phyloP scores from a whole-genome alignment of 2,329 filamentous ascomycete genomes.

The Westerdykella sp. region DNA sequence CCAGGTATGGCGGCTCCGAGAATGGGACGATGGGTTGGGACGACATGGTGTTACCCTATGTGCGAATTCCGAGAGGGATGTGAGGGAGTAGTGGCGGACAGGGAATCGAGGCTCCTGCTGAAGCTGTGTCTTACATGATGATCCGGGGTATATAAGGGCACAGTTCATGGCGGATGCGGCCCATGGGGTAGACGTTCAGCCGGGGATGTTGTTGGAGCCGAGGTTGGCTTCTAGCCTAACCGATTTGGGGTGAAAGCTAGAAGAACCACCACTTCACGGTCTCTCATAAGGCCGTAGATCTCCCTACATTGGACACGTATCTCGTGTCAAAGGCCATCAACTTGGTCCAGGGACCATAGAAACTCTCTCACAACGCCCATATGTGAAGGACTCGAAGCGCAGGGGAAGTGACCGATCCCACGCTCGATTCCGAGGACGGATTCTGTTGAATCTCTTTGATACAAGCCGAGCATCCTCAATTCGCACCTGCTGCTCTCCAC shows the following conservation, averaged over 20 bases:
- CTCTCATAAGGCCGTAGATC: not conserved
- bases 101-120: slow-evolving; percentile 1
- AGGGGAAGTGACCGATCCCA: no score
- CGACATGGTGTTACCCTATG: slow-evolving; percentile 18
- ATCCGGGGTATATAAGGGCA: slow-evolving; percentile 5
- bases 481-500: no score
- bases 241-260: not conserved
- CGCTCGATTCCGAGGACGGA: no score
- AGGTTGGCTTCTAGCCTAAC: not conserved
- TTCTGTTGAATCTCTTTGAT: no score
- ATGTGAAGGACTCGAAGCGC: no score
- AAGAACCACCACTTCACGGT: not conserved
- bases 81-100: not conserved
- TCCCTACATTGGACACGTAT: no score
- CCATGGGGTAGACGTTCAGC: not conserved
- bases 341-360: no score
- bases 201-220: not conserved
- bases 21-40: slow-evolving; percentile 51
- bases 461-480: no score
- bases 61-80: not conserved
- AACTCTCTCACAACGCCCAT: no score
- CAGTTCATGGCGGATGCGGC: not conserved
- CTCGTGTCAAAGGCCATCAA: no score
- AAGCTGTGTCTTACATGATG: slow-evolving; percentile 2
- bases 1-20: slow-evolving; percentile 66